phyloP scores from a whole-genome alignment of 1,139 yeast species.

The Yamadazyma dushanensis region DNA sequence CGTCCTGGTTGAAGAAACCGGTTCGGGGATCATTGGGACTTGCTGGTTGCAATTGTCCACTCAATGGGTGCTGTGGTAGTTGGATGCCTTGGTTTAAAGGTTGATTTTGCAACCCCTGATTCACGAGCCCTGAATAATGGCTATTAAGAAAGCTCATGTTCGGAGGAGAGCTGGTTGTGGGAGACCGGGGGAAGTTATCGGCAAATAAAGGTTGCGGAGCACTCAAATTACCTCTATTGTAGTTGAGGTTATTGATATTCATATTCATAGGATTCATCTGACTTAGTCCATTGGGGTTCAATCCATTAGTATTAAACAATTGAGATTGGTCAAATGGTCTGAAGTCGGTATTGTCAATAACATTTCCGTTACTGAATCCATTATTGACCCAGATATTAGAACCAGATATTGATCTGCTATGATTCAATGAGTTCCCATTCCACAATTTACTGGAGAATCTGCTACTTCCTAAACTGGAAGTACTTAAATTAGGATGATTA shows the following conservation, averaged over 20 bases:
- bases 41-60: neutral
- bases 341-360: constrained; percentile 4
- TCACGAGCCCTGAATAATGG: neutral
- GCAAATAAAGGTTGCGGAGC: neutral
- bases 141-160: constrained; percentile 2
- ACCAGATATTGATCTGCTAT: constrained; percentile 13
- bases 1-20: too few relatives aligned
- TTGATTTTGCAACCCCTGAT: neutral
- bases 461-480: constrained; percentile 12
- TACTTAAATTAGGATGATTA: constrained; percentile 11
- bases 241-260: neutral
- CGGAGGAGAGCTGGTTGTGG: constrained; percentile 4
- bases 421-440: constrained; percentile 10
- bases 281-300: neutral
- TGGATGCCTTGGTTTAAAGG: too few relatives aligned
- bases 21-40: too few relatives aligned
- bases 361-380: constrained; percentile 2
- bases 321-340: constrained; percentile 9
- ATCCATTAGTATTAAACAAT: neutral
- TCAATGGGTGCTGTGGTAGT: neutral
- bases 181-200: constrained; percentile 2
- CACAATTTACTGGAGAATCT: constrained; percentile 11
- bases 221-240: neutral
- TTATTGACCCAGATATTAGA: constrained; percentile 13
- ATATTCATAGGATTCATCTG: neutral